Base-by-base conservation (phyloP, 1,139 yeast genomes). In the Petasospora fabianii region DNA sequence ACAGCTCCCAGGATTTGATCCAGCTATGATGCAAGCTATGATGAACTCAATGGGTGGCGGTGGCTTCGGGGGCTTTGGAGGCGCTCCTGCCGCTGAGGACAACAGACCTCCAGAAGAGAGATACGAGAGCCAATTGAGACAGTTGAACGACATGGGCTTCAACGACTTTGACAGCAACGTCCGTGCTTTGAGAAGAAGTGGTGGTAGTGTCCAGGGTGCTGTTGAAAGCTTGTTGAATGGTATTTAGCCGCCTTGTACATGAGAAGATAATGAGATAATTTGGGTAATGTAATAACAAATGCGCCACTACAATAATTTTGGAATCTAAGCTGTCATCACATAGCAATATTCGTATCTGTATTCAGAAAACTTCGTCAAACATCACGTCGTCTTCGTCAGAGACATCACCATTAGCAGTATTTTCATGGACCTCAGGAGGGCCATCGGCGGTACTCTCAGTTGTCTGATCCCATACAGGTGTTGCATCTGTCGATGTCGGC, bases 201-300 rank as follows among this genome's bases (percentile, higher is more conserved):
- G 97, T 19, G 98, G 98, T 11, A 85, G 90, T 51, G 97, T 92
- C 15, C 96, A 92, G 64, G 97, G 97, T 30, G 98, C 98, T 12
- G 73, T 92, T 41, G 97, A 90, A 62, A 85, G 87, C 44, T 69
- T 92, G 54, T 73, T 92, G 45, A 82, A 73, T 48, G 84, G 82
- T 15, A 34, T 47, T 15, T 34, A 16, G 14, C 6, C n/a, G 6
- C n/a, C n/a, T n/a, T n/a, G n/a, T n/a, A n/a, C n/a, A n/a, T n/a
- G n/a, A n/a, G n/a, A n/a, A n/a, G n/a, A n/a, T n/a, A n/a, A n/a
- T n/a, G n/a, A n/a, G n/a, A n/a, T n/a, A n/a, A n/a, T n/a, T n/a
- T n/a, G n/a, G n/a, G n/a, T n/a, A n/a, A n/a, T n/a, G n/a, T n/a
- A n/a, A n/a, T n/a, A n/a, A n/a, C n/a, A n/a, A n/a, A n/a, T n/a